Evolutionary conservation across 1,139 yeast species (phyloP), one percentile per base, ranked within the genome.

Genomic region (Geotrichum restrictum): DNA sequence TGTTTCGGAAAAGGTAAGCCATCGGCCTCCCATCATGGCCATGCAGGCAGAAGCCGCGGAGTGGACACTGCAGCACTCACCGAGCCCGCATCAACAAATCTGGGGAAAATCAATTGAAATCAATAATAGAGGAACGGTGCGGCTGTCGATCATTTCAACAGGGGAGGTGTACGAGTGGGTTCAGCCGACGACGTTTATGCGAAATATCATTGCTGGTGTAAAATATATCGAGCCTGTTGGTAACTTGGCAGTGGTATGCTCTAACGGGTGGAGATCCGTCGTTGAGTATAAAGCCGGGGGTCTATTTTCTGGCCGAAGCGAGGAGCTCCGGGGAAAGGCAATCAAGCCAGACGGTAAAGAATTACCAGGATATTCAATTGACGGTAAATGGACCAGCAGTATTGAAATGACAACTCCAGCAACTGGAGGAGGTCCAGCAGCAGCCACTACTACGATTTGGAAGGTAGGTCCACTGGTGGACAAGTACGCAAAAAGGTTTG

Each of bases 71-170:
- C 77, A 78, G 45, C 88, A 82, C 65, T 78, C 86, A 11, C 82
- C 94, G 1, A 76, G 83, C 32, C 98, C 98, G 0, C 78, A 81
- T 31, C 97, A 91, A 63, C 89, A 88, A 67, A 88, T 88, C 63
- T 93, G 97, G 95, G 98, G 98, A 50, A 93, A 93, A 69, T 84
- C 89, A 41, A 81, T 88, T 13, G 98, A 93, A 67, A 74, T 93
- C 55, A 78, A 79, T 47, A 88, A 88, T 58, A 81, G 79, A 50
- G 98, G 98, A 39, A 72, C 72, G 13, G 73, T 84, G 4, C 77
- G 77, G 47, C 73, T 89, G 48, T 74, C 76, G 1, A 73, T 83
- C 45, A 80, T 56, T 24, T 77, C 63, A 56, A 77, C 86, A 0
- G 91, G 91, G 3, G 95, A 87, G 62, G 75, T 77, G 3, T 87